Conservation (phyloP, 2,329 filamentous ascomycete species). For the Trichoderma koningii region DNA sequence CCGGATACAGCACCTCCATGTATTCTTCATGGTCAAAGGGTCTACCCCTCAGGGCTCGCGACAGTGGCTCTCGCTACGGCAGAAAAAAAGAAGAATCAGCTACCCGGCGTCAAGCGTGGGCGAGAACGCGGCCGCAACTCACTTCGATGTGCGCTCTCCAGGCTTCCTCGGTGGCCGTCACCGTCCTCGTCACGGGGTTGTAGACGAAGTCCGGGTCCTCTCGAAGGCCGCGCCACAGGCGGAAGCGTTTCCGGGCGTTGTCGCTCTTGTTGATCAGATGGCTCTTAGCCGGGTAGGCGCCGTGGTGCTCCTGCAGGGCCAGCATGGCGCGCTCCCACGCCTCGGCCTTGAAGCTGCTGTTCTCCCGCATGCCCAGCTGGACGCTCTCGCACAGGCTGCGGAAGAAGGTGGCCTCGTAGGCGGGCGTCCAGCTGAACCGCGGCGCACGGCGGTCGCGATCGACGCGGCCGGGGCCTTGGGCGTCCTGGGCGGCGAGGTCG, state of each 20-base stretch:
- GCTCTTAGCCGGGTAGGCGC: conserved; percentile 60
- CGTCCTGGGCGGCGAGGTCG: conserved; percentile 43
- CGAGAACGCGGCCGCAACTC: conserved; percentile 30
- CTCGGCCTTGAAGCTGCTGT: conserved; percentile 63
- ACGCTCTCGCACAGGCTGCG: conserved; percentile 62
- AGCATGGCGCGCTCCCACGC: conserved; percentile 61
- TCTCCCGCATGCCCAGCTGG: conserved; percentile 56
- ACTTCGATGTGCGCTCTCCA: conserved; percentile 62
- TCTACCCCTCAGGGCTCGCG: conserved; percentile 57
- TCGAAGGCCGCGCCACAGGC: conserved; percentile 60
- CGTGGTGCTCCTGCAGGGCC: conserved; percentile 57
- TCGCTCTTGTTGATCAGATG: conserved; percentile 66
- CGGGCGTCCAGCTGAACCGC: conserved; percentile 61
- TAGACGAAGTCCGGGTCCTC: conserved; percentile 61
- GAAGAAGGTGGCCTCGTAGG: conserved; percentile 63
- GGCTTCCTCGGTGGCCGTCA: conserved; percentile 58
- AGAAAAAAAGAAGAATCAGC: conserved; percentile 28
- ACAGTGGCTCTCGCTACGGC: conserved; percentile 58
- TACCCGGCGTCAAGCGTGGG: neutral
- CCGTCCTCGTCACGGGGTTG: conserved; percentile 51
- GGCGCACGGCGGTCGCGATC: conserved; percentile 49
- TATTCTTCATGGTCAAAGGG: conserved; percentile 63
- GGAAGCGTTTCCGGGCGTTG: conserved; percentile 63
- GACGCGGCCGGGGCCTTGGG: conserved; percentile 39
- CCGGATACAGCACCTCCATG: conserved; percentile 62